Conservation (phyloP, 148 eudicot genomes). For the Camellia granthamiana region DNA sequence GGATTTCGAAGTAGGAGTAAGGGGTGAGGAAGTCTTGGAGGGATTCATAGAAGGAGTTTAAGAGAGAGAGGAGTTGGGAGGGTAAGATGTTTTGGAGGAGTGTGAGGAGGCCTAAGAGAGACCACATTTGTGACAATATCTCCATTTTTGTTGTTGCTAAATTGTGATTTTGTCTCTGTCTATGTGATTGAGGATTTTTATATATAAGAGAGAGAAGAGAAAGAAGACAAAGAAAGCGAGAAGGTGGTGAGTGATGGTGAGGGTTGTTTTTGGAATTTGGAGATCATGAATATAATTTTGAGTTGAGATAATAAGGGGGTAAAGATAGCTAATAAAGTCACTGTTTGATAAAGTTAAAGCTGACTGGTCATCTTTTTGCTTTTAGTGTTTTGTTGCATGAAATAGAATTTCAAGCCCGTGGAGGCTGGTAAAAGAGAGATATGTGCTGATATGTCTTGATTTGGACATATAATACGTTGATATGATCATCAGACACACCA, state of each 20-base stretch:
- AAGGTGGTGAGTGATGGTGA: background rate
- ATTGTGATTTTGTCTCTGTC: conserved; percentile 16
- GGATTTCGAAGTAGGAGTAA: conserved; percentile 33
- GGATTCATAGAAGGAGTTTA: conserved; percentile 26
- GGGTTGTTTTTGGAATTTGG: background rate
- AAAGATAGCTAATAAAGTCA: too few relatives aligned
- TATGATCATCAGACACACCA: too few relatives aligned
- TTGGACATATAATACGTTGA: too few relatives aligned
- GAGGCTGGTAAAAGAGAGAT: too few relatives aligned
- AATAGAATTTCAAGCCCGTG: too few relatives aligned
- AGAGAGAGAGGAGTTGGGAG: conserved; percentile 23
- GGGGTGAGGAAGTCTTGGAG: conserved; percentile 33
- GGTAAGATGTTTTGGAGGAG: conserved; percentile 39
- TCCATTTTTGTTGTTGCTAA: conserved; percentile 19
- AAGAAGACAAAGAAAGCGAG: background rate
- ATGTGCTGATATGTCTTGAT: too few relatives aligned
- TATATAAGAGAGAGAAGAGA: background rate
- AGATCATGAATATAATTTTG: too few relatives aligned
- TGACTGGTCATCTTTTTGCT: too few relatives aligned
- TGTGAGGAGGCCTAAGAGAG: conserved; percentile 34
- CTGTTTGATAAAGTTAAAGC: too few relatives aligned
- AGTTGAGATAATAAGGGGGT: too few relatives aligned
- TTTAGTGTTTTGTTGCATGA: too few relatives aligned
- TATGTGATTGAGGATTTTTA: background rate
- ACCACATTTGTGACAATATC: conserved; percentile 34